These are phyloP conservation scores for Falciphora oryzae DNA, from an alignment of 2,329 filamentous ascomycete species.

Conservation along the genomic window DNA sequence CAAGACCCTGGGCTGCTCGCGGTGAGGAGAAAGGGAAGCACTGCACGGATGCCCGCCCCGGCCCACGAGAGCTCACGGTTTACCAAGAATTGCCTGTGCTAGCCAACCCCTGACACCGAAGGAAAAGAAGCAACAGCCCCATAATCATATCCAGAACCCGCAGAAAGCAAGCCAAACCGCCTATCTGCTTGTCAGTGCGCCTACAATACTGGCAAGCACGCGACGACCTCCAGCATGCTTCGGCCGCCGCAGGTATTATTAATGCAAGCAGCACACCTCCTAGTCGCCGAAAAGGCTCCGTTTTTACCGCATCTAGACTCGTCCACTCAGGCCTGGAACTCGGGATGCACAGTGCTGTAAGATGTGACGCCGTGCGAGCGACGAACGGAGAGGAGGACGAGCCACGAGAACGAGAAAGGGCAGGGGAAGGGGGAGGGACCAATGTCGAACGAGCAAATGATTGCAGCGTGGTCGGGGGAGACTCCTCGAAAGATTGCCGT, in stretches of 20 bases:
- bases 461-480: background rate
- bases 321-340: background rate
- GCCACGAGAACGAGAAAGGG: background rate
- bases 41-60: background rate
- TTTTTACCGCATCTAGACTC: slow-evolving; percentile 1
- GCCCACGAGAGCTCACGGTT: background rate
- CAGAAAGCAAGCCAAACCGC: background rate
- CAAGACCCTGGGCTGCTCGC: background rate
- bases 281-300: background rate
- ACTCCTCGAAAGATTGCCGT: background rate
- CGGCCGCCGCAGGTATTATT: background rate
- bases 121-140: background rate
- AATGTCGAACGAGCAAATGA: background rate
- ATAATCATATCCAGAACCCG: background rate
- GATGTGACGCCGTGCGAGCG: slow-evolving; percentile 2
- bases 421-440: background rate
- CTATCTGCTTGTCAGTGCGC: no score
- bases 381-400: background rate
- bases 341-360: background rate
- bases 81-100: background rate
- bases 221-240: background rate
- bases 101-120: background rate
- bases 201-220: background rate
- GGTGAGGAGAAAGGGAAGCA: background rate
- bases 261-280: slow-evolving; percentile 2